Evolutionary conservation across 2,329 filamentous ascomycete genomes (phyloP), one percentile per base, ranked within the genome.

Genomic region (Pseudogymnoascus sp.): DNA sequence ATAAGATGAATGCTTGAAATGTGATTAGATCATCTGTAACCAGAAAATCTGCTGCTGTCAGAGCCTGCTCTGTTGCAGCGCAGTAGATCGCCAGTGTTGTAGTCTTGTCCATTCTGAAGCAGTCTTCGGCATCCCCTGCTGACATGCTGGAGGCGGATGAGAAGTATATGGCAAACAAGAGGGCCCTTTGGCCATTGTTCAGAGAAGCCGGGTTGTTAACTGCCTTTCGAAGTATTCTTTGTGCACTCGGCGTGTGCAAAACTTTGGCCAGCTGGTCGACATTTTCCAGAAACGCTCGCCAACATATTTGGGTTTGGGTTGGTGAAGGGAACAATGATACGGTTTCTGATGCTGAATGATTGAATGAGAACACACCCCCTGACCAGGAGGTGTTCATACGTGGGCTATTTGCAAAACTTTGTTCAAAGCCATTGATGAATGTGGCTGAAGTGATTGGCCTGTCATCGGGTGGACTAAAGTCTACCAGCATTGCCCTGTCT

Each of bases 121-220:
- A 37, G 60, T 7, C 63, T 59, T 18, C 60, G 28, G 72, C 77
- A 64, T 71, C 70, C 18, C 70, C 68, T 22, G 73, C 71, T 7
- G 68, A 70, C 39, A 76, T 67, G 30, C 69, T 74, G 36, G 67
- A 62, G 25, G 68, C 47, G 1, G 67, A 64, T 12, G 63, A 58
- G 20, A 65, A 66, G 54, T 69, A 70, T 9, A 71, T 57, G 66
- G 74, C 64, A 59, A 78, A 77, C 65, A 71, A 74, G 25, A 72
- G 73, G 50, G 79, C 85, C 68, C 82, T 81, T 18, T 75, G 96
- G 25, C 86, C 88, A 9, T 90, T 91, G 20, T 81, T 90, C 68
- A 84, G 90, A 12, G 43, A 33, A 5, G 4, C 5, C n/a, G 25
- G 25, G n/a, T 54, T 54, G n/a, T 33, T 54, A 16, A 18, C 43